These are phyloP conservation scores for Neobulgaria alba DNA, from an alignment of 2,329 filamentous ascomycete genomes.

Conservation along the genomic window DNA sequence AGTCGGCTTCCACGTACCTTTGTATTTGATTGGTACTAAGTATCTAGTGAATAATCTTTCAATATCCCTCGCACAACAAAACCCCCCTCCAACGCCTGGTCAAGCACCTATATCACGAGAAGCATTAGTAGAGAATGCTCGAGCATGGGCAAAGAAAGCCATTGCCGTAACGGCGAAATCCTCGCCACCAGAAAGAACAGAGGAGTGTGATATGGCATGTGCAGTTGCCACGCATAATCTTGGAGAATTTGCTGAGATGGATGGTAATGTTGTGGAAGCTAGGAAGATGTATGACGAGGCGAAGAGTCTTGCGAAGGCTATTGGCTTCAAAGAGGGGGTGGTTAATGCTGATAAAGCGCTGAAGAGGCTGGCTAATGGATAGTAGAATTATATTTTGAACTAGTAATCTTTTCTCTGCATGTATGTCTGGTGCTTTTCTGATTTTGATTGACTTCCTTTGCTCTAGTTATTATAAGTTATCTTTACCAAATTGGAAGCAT, in stretches of 20 bases:
- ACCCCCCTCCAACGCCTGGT: constrained; percentile 28
- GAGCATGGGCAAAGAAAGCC: constrained; percentile 73
- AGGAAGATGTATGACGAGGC: constrained; percentile 61
- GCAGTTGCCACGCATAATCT: constrained; percentile 80
- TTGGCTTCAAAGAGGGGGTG: constrained; percentile 44
- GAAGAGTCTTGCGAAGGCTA: constrained; percentile 46
- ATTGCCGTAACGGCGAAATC: constrained; percentile 59
- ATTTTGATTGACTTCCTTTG: too few species aligned
- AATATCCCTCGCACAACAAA: constrained; percentile 53
- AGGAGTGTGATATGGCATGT: constrained; percentile 79
- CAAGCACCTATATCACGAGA: constrained; percentile 43
- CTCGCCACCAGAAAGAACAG: constrained; percentile 54
- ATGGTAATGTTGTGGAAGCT: constrained; percentile 57
- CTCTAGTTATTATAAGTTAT: too few species aligned
- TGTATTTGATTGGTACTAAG: constrained; percentile 4
- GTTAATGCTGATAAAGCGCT: constrained; percentile 45
- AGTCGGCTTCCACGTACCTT: constrained; percentile 3
- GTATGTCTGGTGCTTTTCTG: too few species aligned
- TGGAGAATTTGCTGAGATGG: constrained; percentile 72
- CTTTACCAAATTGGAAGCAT: too few species aligned
- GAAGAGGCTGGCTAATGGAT: constrained; percentile 18
- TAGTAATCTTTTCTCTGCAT: too few species aligned
- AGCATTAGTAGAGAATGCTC: constrained; percentile 59
- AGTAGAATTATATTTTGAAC: background rate
- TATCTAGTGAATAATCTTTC: constrained; percentile 71